Percentiles rank a stretch among this genome's conserved stretches.
These are phyloP conservation scores for Salix udensis DNA, from an alignment of 345 rosid species.

Conservation along the genomic window DNA sequence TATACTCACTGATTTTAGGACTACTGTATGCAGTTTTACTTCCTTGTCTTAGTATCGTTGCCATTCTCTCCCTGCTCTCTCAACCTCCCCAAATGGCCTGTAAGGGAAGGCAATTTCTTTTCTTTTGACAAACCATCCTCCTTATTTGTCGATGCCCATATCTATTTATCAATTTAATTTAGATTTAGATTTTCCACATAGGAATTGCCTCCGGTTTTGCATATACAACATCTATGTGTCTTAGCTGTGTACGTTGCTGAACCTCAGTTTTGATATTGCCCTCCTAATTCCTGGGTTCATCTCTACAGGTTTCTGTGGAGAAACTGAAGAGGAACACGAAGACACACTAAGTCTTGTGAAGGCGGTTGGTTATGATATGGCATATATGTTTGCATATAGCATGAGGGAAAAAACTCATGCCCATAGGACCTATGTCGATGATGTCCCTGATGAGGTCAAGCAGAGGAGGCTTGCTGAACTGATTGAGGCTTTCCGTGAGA, in stretches of 20 bases:
- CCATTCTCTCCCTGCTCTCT: background rate
- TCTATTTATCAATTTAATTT: background rate
- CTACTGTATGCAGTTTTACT: background rate
- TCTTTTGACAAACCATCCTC: background rate
- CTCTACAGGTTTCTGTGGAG: conserved; percentile 80
- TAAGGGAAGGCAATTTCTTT: background rate
- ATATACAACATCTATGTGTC: background rate
- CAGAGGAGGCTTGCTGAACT: conserved; percentile 84
- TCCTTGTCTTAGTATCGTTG: background rate
- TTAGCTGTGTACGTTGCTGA: background rate
- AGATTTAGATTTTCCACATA: background rate
- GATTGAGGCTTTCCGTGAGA: conserved; percentile 68
- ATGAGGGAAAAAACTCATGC: conserved; percentile 96
- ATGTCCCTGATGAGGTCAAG: conserved; percentile 78
- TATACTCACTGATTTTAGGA: too few species aligned
- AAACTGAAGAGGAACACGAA: conserved; percentile 83
- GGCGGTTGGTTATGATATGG: conserved; percentile 83
- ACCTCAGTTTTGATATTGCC: background rate
- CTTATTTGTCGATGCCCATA: background rate
- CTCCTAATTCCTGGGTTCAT: background rate
- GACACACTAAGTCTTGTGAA: conserved; percentile 66
- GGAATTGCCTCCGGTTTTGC: background rate
- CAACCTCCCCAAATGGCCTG: background rate
- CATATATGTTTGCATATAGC: conserved; percentile 98
- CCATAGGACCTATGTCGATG: conserved; percentile 64